These are phyloP conservation scores for Vitis riparia DNA, from an alignment of 164 flowering plant species.

Conservation along the genomic window DNA sequence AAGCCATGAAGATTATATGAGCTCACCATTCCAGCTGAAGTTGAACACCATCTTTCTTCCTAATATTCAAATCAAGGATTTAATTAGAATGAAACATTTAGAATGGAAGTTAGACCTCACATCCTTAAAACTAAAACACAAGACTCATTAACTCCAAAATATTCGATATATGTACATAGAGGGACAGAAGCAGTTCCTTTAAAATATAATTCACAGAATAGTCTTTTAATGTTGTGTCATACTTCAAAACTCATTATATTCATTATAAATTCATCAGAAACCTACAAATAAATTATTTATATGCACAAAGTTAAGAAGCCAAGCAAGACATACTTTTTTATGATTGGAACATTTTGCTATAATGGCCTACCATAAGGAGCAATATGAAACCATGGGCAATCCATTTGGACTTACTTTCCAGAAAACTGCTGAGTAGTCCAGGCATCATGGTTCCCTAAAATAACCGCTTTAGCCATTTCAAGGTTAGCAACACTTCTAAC, in stretches of 20 bases:
- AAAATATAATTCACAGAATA: too few species aligned
- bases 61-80: slow-evolving; percentile 25
- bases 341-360: background rate
- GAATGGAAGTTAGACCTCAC: background rate
- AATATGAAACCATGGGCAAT: background rate
- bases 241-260: background rate
- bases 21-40: slow-evolving; percentile 84
- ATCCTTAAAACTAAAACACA: background rate
- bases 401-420: slow-evolving; percentile 39
- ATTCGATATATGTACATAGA: background rate
- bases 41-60: slow-evolving; percentile 79
- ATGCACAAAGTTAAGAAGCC: background rate
- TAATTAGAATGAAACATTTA: background rate
- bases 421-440: slow-evolving; percentile 69
- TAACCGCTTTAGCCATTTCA: slow-evolving; percentile 70
- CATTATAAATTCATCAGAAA: background rate
- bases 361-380: background rate
- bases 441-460: slow-evolving; percentile 90
- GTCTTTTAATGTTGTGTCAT: background rate
- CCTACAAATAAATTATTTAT: background rate
- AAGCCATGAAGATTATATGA: slow-evolving; percentile 1
- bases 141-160: background rate
- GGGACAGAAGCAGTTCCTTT: background rate
- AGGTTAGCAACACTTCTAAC: slow-evolving; percentile 73
- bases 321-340: background rate